Base-by-base conservation (phyloP, 306 rosid species). In the Vigna unguiculata region DNA sequence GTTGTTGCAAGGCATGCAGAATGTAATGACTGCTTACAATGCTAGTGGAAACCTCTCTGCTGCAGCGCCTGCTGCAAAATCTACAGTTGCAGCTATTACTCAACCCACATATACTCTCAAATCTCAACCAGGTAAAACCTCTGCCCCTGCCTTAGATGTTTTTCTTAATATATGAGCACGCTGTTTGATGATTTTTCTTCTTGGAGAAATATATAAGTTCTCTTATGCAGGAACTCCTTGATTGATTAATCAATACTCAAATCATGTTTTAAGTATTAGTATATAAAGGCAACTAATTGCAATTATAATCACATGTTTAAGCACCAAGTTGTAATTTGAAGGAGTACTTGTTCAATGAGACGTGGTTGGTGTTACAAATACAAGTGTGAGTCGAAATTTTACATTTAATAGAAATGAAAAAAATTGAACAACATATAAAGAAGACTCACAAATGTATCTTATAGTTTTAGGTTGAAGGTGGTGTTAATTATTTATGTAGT, bases 1-100 rank as follows among this genome's bases (percentile, higher is more conserved):
- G 78, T 88, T 93, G 40, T 68, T 93, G 76, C 93, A 93, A 79
- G 93, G 92, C 0, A 83, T 93, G 96, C 97, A 91, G 69, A 81
- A 66, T 38, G 95, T 82, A 20, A 87, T 93, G 97, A 87, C 69
- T 28, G 80, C 86, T 77, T 93, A 87, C 52, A 93, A 83, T 86
- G 88, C 89, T n/a, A 77, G 84, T 32, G 91, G 87, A 28, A 85
- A 74, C 76, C 73, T 81, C 45, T 28, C 79, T 0, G 64, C 84
- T 40, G 36, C 79, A 0, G 67, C 83, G 34, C 81, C 64, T 9
- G 59, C 84, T 5, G 55, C 62, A 17, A 84, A 81, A 49, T 71
- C 89, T 41, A 58, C 86, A 9, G 71, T 25, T 17, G 66, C 64
- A 2, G 45, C 45, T 43, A 79, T 53, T 82, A 58, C 83, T 81